Evolutionary conservation across 257 asterid genomes (phyloP).

Genomic region (Solanum okadae): DNA sequence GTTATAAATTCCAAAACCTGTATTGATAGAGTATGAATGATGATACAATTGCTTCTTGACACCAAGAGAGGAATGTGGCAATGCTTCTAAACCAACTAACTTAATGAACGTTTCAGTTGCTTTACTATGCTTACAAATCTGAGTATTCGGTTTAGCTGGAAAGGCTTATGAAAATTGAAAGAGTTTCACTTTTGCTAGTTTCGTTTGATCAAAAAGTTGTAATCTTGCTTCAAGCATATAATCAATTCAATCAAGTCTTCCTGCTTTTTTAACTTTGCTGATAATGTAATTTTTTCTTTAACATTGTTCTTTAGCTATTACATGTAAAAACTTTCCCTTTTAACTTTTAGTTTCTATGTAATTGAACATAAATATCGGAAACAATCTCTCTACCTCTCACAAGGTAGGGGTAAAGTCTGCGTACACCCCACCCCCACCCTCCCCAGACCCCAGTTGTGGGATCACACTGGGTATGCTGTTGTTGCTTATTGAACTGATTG

Average conservation of each 20-base stretch:
- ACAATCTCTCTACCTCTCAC: background rate
- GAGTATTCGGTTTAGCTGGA: background rate
- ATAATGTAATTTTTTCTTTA: background rate
- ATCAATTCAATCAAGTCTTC: background rate
- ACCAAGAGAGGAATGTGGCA: background rate
- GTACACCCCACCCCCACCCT: background rate
- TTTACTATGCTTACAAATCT: background rate
- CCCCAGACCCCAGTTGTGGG: background rate
- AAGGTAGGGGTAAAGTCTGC: background rate
- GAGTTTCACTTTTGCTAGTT: background rate
- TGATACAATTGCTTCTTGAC: background rate
- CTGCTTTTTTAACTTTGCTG: background rate
- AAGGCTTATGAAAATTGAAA: background rate
- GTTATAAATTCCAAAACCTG: background rate
- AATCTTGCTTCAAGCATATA: background rate
- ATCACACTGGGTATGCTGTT: background rate
- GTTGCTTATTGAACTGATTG: background rate
- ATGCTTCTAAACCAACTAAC: background rate
- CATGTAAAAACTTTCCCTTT: background rate
- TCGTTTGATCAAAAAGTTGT: background rate
- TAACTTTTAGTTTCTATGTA: background rate
- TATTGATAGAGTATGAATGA: background rate
- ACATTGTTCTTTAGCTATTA: background rate
- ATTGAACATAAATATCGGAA: background rate
- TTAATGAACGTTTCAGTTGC: background rate